phyloP scores from a whole-genome alignment of 257 asterid species.

The Leonotis leonurus region DNA sequence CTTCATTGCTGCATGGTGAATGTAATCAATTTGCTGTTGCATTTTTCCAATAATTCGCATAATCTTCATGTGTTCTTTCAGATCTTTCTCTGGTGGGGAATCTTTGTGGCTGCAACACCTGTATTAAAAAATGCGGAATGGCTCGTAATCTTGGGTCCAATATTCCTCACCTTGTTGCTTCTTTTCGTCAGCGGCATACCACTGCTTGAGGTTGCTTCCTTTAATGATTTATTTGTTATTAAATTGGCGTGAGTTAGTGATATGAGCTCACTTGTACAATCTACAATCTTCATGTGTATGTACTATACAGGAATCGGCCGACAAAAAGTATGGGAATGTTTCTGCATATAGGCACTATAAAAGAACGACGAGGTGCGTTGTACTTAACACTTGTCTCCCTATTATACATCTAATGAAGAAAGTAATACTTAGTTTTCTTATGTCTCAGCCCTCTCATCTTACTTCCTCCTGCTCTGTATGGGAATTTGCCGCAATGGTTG shows the following conservation, averaged over 20 bases:
- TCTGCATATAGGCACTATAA: constrained; percentile 61
- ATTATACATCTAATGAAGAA: not conserved
- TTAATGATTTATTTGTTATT: not conserved
- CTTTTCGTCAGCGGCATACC: constrained; percentile 93
- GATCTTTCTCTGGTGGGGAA: constrained; percentile 98
- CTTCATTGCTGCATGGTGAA: no score
- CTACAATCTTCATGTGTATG: constrained; percentile 2
- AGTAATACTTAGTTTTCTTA: not conserved
- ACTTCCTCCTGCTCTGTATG: constrained; percentile 84
- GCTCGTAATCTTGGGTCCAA: constrained; percentile 84
- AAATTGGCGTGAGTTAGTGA: not conserved
- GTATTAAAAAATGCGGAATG: constrained; percentile 66
- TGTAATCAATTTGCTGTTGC: not conserved
- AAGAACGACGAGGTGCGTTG: constrained; percentile 67
- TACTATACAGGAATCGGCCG: constrained; percentile 76
- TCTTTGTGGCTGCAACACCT: constrained; percentile 88
- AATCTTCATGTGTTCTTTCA: constrained; percentile 23
- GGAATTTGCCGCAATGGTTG: constrained; percentile 64
- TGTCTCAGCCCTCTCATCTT: constrained; percentile 78
- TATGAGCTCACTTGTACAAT: not conserved
- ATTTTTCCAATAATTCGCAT: not conserved
- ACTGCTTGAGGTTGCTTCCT: constrained; percentile 62
- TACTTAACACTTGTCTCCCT: not conserved
- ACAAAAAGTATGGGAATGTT: constrained; percentile 62
- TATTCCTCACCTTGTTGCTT: constrained; percentile 64